Base-by-base conservation (phyloP, 306 rosid genomes). In the Vigna nakashimae region DNA sequence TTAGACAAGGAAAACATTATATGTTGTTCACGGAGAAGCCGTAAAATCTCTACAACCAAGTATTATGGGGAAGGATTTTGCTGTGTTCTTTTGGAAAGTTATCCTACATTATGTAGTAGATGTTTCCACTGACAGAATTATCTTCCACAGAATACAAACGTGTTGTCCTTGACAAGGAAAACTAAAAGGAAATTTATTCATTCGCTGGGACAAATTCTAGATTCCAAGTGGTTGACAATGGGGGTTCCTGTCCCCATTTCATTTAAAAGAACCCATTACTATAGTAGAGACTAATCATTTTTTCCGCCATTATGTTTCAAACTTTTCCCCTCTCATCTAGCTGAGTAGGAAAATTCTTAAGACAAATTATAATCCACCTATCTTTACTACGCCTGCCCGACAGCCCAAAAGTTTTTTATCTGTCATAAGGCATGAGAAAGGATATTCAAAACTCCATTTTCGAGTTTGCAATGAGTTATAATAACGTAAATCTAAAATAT, bases 341-440 rank as follows among this genome's bases (percentile, higher is more conserved):
- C 56, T 55, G 66, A 56, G 30, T 38, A 22, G 42, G 40, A 38
- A 34, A 7, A 20, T 38, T 40, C 48, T 55, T 14, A 13, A 38
- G 67, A 55, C 26, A 56, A 56, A 38, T 40, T 70, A 24, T 30
- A 30, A 73, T 73, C 55, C 34, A 53, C 65, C 26, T 22, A 20
- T 56, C 66, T 71, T 52, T 73, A 56, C 67, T 56, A 55, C 24
- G 56, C 42, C 36, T 56, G 53, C 55, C 77, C 77, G 42, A 13
- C 42, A 38, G 30, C 53, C 66, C 14, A 40, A 55, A 51, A 9
- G 24, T 51, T 70, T 69, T 48, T 16, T 32, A 5, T 69, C 74
- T 18, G 26, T 32, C 30, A 71, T 17, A 9, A 18, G 22, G 46
- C 26, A 10, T 53, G 24, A 55, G 45, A 79, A 42, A 40, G 66